Evolutionary conservation across 495 filamentous ascomycete species (phyloP), one percentile per base, ranked within the genome.

Genomic region (Xylaria bambusicola): DNA sequence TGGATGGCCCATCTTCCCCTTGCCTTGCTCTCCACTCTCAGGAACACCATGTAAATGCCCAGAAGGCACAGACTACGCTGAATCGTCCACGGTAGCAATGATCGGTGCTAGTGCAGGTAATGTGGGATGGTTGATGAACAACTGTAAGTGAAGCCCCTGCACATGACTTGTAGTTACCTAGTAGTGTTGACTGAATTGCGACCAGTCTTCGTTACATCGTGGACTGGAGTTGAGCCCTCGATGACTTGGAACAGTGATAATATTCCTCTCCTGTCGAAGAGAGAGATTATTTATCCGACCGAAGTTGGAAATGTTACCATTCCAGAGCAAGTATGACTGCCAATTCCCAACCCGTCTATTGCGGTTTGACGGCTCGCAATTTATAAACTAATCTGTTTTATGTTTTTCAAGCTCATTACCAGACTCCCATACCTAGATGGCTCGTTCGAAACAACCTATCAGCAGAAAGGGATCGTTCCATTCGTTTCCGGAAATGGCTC

Each of bases 101-200:
- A 44, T 60, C 9, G 57, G 57, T 35, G 57, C 57, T 17, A 10
- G 48, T 3, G 57, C 57, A 21, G n/a, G 21, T 4, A 29, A 60
- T 24, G 46, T 51, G 2, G 57, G 29, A 5, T 1, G 0, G 0
- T 1, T 60, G n/a, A 29, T 40, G 1, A 47, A 47, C 26, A 41
- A 60, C 29, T 60, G 57, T 60, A 13, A 52, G 56, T 52, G 18
- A 44, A 51, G 26, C 12, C 13, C 6, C 40, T 20, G 18, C 20
- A 57, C 2, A 21, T 10, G 23, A 26, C 0, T 50, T n/a, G 12
- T 12, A 20, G 13, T 10, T 41, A 17, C 26, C 6, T 9, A 31
- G 6, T 2, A 13, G 27, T 1, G 24, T 24, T 58, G 10, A 33
- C 20, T 20, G 3, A 60, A 17, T 10, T 13, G 42, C 9, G 2